Evolutionary conservation across 2,329 filamentous ascomycete genomes (phyloP).

Genomic region (Penicillium rolfsii): DNA sequence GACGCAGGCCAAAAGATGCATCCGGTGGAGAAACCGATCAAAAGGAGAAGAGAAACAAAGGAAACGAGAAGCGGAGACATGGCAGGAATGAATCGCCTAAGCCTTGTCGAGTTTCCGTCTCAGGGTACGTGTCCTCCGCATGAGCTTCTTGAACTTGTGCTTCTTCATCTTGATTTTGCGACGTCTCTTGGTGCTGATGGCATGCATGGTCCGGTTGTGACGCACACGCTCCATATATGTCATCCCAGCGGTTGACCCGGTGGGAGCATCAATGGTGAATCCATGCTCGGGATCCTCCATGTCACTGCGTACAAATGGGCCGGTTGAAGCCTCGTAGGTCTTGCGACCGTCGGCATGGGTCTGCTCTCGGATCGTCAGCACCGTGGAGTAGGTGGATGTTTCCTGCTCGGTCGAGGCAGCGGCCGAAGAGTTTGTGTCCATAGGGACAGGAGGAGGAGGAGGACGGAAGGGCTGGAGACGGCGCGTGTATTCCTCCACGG

Average conservation of each 20-base stretch:
- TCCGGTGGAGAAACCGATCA: slow-evolving; percentile 19
- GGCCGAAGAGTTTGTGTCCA: slow-evolving; percentile 43
- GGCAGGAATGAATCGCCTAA: slow-evolving; percentile 25
- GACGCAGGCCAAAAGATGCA: slow-evolving; percentile 28
- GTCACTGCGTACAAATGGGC: slow-evolving; percentile 52
- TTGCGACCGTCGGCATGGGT: slow-evolving; percentile 54
- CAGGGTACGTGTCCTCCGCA: slow-evolving; percentile 86
- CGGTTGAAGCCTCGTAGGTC: slow-evolving; percentile 56
- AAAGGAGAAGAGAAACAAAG: slow-evolving; percentile 16
- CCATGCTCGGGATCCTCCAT: slow-evolving; percentile 44
- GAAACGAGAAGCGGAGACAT: slow-evolving; percentile 13
- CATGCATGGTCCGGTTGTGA: slow-evolving; percentile 63
- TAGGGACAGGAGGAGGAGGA: slow-evolving; percentile 75
- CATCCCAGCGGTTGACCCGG: slow-evolving; percentile 34
- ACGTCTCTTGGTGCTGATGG: slow-evolving; percentile 90
- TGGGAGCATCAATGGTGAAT: slow-evolving; percentile 61
- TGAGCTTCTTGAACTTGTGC: slow-evolving; percentile 99
- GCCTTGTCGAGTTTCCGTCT: slow-evolving; percentile 79
- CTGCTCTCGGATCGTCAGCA: slow-evolving; percentile 57
- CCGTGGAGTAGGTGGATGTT: slow-evolving; percentile 51
- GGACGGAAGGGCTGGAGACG: slow-evolving; percentile 80
- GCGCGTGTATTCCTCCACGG: slow-evolving; percentile 69
- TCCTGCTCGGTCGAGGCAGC: slow-evolving; percentile 42
- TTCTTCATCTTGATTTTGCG: slow-evolving; percentile 99
- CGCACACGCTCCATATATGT: slow-evolving; percentile 72